Base-by-base conservation (phyloP, 192 early-diverging fungal genomes). In the Allomyces arbusculus region DNA sequence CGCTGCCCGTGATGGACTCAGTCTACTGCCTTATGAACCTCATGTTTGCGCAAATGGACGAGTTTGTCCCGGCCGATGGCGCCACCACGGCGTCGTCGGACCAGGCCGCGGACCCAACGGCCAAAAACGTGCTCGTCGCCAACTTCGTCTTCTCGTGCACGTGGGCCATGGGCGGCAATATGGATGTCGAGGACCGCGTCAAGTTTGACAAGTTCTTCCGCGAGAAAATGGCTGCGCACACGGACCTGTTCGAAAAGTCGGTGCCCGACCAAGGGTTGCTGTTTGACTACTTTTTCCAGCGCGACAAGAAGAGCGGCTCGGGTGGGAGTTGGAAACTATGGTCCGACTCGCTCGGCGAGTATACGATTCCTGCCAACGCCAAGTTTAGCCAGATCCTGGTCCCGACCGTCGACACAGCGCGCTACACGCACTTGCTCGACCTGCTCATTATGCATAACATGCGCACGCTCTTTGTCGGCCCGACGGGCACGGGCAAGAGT, bases 401-500 rank as follows among this genome's bases (percentile, higher is more conserved):
- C 64, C 95, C 97, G 22, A 99, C 97, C 9, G 79, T 95, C 0
- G 97, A 99, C 69, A 99, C 97, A 61, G 80, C 98, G 44, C 86
- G 95, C 11, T 94, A 97, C 71, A 95, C 98, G 77, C 89, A 89
- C 65, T 83, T 97, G 11, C 75, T 99, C 23, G 89, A 91, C 71
- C 91, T 92, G 10, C 94, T 91, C 90, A 77, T 99, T 61, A 86
- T 90, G 0, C 94, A 95, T 69, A 94, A 91, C 72, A 90, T 87
- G 68, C 94, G 94, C 10, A 70, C 97, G 44, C 81, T 99, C 43
- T 79, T 99, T 24, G 98, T 95, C 73, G 97, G 97, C 58, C 95
- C 97, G 67, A 95, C 97, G 7, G 97, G 97, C 43, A 92, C 91
- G 26, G 95, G 95, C 72, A 98, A 99, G 79, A 99, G 93, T 40